Evolutionary conservation across 306 rosid genomes (phyloP), one percentile per base, ranked within the genome.

Genomic region (Cicer chorassanicum): DNA sequence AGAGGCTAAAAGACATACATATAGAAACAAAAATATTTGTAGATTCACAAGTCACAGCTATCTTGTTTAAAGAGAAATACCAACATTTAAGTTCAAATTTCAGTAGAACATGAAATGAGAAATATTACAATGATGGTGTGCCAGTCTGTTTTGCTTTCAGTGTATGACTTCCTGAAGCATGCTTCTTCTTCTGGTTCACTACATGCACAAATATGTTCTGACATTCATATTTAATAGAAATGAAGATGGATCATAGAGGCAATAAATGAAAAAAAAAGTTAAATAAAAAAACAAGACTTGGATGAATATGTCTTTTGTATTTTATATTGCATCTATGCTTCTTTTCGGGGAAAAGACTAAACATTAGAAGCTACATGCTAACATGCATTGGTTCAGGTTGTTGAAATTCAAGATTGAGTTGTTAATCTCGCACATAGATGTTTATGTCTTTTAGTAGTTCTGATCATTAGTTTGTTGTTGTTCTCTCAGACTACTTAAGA

Each of bases 131-230:
- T 95, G 82, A 89, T 84, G 72, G 85, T 87, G 59, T 87, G 97
- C 99, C 99, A 95, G 79, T 95, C 96, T 46, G 96, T 90, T 84
- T 78, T 87, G 75, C 9, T 19, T 19, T 78, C 70, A 74, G 83
- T 66, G 40, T 77, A 87, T 24, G 88, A 76, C 70, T 86, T 88
- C 82, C 85, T 77, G 79, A 86, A 85, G 85, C 99, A 95, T 41
- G 77, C 86, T 67, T 91, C 97, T 67, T 91, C 97, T 34, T 70
- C 86, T 48, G 98, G 99, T 75, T 95, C 98, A 77, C 99, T 95
- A 80, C 80, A 79, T 11, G 62, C 40, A 80, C 77, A 76, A 54
- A 74, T 8, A 64, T 50, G 21, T 68, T 64, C 15, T 15, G 60
- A 76, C 68, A 13, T 56, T 75, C 69, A 77, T 57, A 49, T 61